These are phyloP conservation scores for Aspergillus mulundensis DNA, from an alignment of 495 filamentous ascomycete species.

Conservation along the genomic window DNA sequence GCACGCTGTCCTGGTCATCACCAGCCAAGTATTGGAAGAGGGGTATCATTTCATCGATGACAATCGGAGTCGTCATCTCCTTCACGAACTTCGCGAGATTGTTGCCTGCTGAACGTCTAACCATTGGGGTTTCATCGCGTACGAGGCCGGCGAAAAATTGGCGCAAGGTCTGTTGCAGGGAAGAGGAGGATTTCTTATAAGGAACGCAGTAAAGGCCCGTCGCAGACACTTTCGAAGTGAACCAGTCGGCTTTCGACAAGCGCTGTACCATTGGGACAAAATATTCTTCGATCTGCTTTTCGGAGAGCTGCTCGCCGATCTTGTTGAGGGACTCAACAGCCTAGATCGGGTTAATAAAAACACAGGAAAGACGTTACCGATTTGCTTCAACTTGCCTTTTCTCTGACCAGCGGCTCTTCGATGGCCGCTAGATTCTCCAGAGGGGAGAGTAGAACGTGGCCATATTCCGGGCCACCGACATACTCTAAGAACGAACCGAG, in stretches of 20 bases:
- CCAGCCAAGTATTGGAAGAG: conserved; percentile 93
- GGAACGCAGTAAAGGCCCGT: conserved; percentile 90
- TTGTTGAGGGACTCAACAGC: conserved; percentile 99
- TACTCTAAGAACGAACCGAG: conserved; percentile 95
- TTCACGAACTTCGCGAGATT: conserved; percentile 97
- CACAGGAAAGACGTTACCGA: not conserved
- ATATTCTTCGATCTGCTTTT: conserved; percentile 89
- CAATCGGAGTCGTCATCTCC: conserved; percentile 82
- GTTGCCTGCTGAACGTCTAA: conserved; percentile 91
- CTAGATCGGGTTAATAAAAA: conserved; percentile 42
- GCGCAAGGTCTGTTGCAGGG: conserved; percentile 83
- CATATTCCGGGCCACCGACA: conserved; percentile 88
- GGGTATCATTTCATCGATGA: conserved; percentile 98
- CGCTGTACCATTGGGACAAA: conserved; percentile 93
- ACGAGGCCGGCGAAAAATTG: conserved; percentile 88
- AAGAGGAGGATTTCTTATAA: conserved; percentile 79
- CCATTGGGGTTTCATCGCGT: conserved; percentile 98
- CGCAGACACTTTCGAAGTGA: conserved; percentile 97
- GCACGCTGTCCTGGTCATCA: conserved; percentile 96
- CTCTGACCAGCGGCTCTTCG: conserved; percentile 93
- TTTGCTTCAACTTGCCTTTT: conserved; percentile 64
- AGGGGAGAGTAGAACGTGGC: conserved; percentile 93
- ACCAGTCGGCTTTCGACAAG: conserved; percentile 99
- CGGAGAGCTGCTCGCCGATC: conserved; percentile 86
- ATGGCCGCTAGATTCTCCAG: conserved; percentile 97